phyloP scores from a whole-genome alignment of 331 rosid species.

The Malus hybrid region DNA sequence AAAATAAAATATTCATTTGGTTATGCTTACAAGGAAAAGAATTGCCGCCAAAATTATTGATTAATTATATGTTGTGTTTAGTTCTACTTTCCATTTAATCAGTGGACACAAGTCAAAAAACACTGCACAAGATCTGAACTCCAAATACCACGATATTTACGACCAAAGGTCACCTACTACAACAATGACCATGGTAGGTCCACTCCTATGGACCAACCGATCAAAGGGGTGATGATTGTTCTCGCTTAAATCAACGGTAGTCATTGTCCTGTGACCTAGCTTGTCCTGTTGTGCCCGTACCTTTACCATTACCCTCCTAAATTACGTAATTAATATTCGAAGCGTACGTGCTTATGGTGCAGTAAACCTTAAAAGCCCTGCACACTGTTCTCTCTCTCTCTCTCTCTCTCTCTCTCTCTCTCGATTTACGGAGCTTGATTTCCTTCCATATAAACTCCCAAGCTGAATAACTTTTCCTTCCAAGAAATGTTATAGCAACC shows the following conservation, averaged over 20 bases:
- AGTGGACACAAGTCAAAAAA: not conserved
- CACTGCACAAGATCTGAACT: not conserved
- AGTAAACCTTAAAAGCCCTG: slow-evolving; percentile 37
- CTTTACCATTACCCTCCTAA: not conserved
- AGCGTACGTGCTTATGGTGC: slow-evolving; percentile 22
- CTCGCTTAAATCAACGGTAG: not conserved
- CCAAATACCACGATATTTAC: not conserved
- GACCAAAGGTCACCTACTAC: not conserved
- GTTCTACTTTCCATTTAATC: not conserved
- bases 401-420: not conserved
- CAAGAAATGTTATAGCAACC: slow-evolving; percentile 1
- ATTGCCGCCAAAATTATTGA: not conserved
- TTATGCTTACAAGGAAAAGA: not conserved
- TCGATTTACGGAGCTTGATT: not conserved
- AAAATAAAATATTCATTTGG: not conserved
- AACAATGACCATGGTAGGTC: not conserved
- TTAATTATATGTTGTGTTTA: not conserved
- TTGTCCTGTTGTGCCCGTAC: not conserved
- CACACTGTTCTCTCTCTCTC: slow-evolving; percentile 8
- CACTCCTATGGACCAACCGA: not conserved
- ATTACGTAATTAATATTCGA: slow-evolving; percentile 27
- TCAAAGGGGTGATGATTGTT: too few species aligned
- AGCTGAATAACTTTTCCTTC: not conserved
- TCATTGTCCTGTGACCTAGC: slow-evolving; percentile 13
- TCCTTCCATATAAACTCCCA: slow-evolving; percentile 26